Evolutionary conservation across 2,329 filamentous ascomycete genomes (phyloP).

Genomic region (Talaromyces amestolkiae): DNA sequence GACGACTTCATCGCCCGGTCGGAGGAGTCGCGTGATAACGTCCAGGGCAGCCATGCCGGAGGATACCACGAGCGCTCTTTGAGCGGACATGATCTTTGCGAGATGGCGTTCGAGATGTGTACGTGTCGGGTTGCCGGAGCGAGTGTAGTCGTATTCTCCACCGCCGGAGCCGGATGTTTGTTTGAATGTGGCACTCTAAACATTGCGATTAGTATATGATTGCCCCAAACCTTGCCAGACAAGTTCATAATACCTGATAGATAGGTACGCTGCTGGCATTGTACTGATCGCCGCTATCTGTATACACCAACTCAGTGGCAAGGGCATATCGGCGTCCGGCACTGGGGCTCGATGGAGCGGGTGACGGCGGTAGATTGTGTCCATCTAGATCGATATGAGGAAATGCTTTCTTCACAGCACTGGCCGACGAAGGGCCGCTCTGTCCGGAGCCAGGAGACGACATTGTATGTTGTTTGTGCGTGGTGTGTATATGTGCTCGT

Average conservation of each 20-base stretch:
- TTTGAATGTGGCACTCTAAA: slow-evolving; percentile 92
- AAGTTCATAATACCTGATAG: slow-evolving; percentile 64
- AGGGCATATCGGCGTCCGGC: slow-evolving; percentile 86
- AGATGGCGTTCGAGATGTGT: slow-evolving; percentile 95
- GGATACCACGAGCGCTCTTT: slow-evolving; percentile 84
- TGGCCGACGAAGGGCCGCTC: slow-evolving; percentile 19
- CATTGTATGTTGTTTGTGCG: slow-evolving; percentile 30
- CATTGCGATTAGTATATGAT: neutral
- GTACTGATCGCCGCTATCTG: slow-evolving; percentile 94
- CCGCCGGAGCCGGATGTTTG: slow-evolving; percentile 77
- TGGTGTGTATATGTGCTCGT: neutral
- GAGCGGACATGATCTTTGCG: slow-evolving; percentile 98
- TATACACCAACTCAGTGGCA: slow-evolving; percentile 94
- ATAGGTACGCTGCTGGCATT: slow-evolving; percentile 94
- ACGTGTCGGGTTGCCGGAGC: slow-evolving; percentile 93
- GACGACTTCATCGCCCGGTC: slow-evolving; percentile 93
- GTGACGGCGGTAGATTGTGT: slow-evolving; percentile 83
- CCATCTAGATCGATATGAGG: slow-evolving; percentile 73
- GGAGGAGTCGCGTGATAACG: slow-evolving; percentile 86
- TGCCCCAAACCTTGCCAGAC: neutral
- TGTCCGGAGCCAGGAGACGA: slow-evolving; percentile 36
- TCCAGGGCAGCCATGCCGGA: slow-evolving; percentile 97
- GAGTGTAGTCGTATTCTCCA: slow-evolving; percentile 96
- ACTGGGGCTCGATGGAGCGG: slow-evolving; percentile 85
- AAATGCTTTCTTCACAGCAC: slow-evolving; percentile 50